Evolutionary conservation across 768 basidiomycete species (phyloP).

Genomic region (Suillus americanus): DNA sequence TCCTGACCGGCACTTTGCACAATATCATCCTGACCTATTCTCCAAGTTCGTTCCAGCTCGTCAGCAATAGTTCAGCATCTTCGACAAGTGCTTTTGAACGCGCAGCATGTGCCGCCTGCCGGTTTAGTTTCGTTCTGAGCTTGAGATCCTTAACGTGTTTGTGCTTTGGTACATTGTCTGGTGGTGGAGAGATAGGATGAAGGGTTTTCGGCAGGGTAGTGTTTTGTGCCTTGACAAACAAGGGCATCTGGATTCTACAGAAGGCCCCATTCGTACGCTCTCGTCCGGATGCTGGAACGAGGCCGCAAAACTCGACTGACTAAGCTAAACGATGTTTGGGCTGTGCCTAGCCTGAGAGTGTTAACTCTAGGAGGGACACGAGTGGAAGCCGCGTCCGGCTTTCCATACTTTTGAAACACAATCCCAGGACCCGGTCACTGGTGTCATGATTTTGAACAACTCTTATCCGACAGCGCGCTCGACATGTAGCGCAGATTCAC

Average conservation of each 20-base stretch:
- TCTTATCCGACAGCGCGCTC: too few species aligned
- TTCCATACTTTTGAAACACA: too few species aligned
- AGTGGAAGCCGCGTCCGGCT: too few species aligned
- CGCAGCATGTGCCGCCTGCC: conserved; percentile 61
- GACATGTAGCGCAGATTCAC: too few species aligned
- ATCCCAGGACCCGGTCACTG: too few species aligned
- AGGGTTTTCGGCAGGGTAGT: conserved; percentile 73
- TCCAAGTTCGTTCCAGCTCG: conserved; percentile 88
- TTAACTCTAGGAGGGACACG: too few species aligned
- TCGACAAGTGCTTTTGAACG: conserved; percentile 60
- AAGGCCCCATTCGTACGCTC: not conserved
- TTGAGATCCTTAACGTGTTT: conserved; percentile 72
- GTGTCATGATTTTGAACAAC: too few species aligned
- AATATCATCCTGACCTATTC: conserved; percentile 81
- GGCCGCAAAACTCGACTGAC: too few species aligned
- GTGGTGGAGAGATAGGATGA: conserved; percentile 45
- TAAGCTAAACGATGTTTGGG: too few species aligned
- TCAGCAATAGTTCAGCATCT: conserved; percentile 71
- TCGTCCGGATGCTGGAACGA: not conserved
- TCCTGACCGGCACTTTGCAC: conserved; percentile 64
- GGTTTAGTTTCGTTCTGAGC: conserved; percentile 65
- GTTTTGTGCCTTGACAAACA: conserved; percentile 66
- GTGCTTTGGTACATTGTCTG: conserved; percentile 49
- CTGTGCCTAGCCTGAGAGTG: too few species aligned
- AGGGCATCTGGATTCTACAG: conserved; percentile 71